Evolutionary conservation across 257 asterid genomes (phyloP).

Genomic region (Nicotiana undulata): DNA sequence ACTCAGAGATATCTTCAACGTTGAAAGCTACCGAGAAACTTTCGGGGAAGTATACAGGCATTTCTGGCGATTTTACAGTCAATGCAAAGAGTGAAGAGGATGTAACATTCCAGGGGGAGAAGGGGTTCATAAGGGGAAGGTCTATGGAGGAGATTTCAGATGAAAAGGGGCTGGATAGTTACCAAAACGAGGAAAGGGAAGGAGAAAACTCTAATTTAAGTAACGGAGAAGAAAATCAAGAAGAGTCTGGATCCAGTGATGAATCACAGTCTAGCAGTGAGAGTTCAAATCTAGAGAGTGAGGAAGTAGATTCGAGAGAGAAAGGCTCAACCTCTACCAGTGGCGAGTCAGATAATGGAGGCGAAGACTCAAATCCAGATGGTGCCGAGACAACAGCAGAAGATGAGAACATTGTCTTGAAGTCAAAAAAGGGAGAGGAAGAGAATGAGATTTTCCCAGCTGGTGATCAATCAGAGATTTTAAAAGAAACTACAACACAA

Average conservation of each 20-base stretch:
- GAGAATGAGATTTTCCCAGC: constrained; percentile 16
- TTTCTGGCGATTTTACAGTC: background rate
- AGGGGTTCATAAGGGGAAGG: background rate
- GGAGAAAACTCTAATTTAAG: constrained; percentile 5
- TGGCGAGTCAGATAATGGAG: constrained; percentile 3
- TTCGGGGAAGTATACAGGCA: background rate
- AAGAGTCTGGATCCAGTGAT: constrained; percentile 4
- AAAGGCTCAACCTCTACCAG: background rate
- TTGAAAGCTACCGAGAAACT: background rate
- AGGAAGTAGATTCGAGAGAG: background rate
- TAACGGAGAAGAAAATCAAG: background rate
- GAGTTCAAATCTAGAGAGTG: background rate
- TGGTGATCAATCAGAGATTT: constrained; percentile 18
- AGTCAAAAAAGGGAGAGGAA: background rate
- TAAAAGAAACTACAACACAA: constrained; percentile 16
- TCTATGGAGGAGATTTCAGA: background rate
- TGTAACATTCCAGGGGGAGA: background rate
- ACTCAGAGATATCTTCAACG: constrained; percentile 1
- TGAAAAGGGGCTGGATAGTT: constrained; percentile 4
- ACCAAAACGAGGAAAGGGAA: constrained; percentile 1
- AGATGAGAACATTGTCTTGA: background rate
- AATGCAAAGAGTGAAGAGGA: background rate
- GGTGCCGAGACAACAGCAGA: constrained; percentile 4
- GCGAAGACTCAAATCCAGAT: constrained; percentile 6
- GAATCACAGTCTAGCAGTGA: background rate